A percentile compares a stretch with the other conserved stretches of the same genome.
Conservation (phyloP, 1,284 basidiomycete species). For the Apiotrichum siamense region DNA sequence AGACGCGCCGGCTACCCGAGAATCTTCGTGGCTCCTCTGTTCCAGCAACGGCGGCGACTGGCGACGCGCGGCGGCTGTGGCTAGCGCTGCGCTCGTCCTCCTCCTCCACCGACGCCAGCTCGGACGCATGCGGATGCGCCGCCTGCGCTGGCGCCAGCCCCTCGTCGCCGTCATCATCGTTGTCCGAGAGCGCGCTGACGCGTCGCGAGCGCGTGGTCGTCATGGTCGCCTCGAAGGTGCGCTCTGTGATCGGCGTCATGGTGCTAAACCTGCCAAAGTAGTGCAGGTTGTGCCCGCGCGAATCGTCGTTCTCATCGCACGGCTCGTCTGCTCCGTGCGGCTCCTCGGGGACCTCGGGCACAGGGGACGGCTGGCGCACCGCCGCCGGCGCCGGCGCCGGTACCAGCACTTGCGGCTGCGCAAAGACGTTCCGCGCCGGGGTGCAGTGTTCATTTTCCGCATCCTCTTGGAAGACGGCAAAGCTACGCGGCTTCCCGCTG, state of each 20-base stretch:
- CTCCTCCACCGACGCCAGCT: conserved; percentile 6
- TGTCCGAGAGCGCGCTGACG: not conserved
- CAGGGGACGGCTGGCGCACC: conserved; percentile 5
- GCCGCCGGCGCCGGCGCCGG: no score
- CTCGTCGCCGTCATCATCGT: not conserved
- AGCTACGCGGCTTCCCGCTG: conserved; percentile 27
- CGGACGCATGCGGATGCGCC: not conserved
- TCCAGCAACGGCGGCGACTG: conserved; percentile 8
- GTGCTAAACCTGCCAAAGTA: conserved; percentile 50
- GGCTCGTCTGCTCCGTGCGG: not conserved
- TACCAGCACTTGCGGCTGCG: no score
- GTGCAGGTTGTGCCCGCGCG: not conserved
- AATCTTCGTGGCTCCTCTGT: not conserved
- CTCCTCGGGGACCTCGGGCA: conserved; percentile 9
- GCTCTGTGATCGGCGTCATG: conserved; percentile 92
- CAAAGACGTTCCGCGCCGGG: conserved; percentile 16
- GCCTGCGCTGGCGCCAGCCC: no score
- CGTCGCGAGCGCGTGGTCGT: conserved; percentile 3
- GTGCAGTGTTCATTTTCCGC: conserved; percentile 20
- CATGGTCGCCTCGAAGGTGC: conserved; percentile 76
- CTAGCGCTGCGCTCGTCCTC: conserved; percentile 24
- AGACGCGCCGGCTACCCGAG: not conserved
- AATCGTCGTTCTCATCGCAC: conserved; percentile 12
- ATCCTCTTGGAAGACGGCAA: conserved; percentile 39
- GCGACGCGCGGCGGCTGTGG: conserved; percentile 2